A percentile compares a stretch with the other conserved stretches of the same genome.
These are phyloP conservation scores for Paxillus rubicundulus DNA, from an alignment of 768 basidiomycete species.

Conservation along the genomic window DNA sequence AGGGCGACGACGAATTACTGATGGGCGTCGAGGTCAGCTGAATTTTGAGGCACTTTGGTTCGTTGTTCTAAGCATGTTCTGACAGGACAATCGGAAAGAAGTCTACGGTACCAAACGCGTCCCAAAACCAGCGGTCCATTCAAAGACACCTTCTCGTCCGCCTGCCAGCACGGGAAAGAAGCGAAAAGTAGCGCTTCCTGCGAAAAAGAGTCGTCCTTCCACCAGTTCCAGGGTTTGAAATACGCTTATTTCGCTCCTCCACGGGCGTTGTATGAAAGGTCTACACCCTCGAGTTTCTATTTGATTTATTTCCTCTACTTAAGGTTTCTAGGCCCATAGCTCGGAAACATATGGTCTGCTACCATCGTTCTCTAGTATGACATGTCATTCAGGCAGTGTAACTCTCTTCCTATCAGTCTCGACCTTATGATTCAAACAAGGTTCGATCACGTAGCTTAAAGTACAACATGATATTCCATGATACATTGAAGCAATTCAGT, in stretches of 20 bases:
- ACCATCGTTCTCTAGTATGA: not conserved
- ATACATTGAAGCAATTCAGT: slow-evolving; percentile 7
- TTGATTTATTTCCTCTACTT: slow-evolving; percentile 14
- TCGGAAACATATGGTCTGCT: slow-evolving; percentile 7
- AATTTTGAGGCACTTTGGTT: slow-evolving; percentile 2
- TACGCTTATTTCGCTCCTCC: not conserved
- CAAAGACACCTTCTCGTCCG: slow-evolving; percentile 6
- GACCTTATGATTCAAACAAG: not conserved
- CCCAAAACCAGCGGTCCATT: slow-evolving; percentile 1
- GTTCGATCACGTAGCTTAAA: not conserved
- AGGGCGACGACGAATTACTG: slow-evolving; percentile 61
- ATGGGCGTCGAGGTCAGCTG: slow-evolving; percentile 54
- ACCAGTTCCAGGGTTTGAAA: slow-evolving; percentile 10
- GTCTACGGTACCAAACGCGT: slow-evolving; percentile 31
- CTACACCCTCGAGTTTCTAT: not conserved
- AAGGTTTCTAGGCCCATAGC: slow-evolving; percentile 1
- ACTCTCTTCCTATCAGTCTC: not conserved
- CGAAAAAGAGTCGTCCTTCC: slow-evolving; percentile 14
- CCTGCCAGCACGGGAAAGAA: slow-evolving; percentile 16
- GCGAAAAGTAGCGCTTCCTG: slow-evolving; percentile 13
- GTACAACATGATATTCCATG: not conserved
- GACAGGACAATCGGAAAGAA: slow-evolving; percentile 43
- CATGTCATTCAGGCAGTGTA: slow-evolving; percentile 9
- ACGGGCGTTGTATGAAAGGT: not conserved
- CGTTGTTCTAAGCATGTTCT: not conserved